Evolutionary conservation across 2,329 filamentous ascomycete genomes (phyloP), one percentile per base, ranked within the genome.

Genomic region (Aureobasidium mangrovei): DNA sequence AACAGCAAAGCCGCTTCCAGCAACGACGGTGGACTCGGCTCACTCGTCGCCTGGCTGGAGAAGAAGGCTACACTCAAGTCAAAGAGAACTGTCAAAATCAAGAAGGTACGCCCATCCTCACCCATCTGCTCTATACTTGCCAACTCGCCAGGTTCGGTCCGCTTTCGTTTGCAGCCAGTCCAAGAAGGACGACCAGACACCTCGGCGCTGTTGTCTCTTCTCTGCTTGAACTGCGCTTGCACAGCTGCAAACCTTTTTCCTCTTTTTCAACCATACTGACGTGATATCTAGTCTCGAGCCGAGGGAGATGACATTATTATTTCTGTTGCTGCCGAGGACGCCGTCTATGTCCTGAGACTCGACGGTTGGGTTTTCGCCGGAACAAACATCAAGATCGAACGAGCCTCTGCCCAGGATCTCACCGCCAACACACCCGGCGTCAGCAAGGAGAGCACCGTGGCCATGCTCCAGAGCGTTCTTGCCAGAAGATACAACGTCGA

Each of bases 401-500:
- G 64, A 9, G 46, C 62, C 18, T 63, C 61, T 38, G 63, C 59
- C 26, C 47, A 60, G 8, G 60, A 45, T 7, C 33, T 40, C 24
- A 35, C 56, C 9, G 54, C 59, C 36, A 49, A 48, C 18, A 18
- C 18, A 18, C 44, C 52, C 8, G 54, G 56, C 24, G 56, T 55
- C 4, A 57, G 56, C 2, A 72, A 79, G 47, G 80, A 85, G 60
- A 78, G 84, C 84, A 66, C 74, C 7, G 64, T 65, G 53, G 62
- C 79, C 27, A 82, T 84, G 60, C 78, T 96, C 56, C 81, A 82
- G 60, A 71, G 73, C 12, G 84, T 96, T 58, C 77, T 98, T 10
- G 78, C 78, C 53, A 78, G 80, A 53, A 84, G 93, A 46, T 97
- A 95, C 70, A 76, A 86, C 57, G 70, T 77, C 12, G 75, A 77